Conservation (phyloP, 352 stramenopile species). For the Phytophthora sp. region DNA sequence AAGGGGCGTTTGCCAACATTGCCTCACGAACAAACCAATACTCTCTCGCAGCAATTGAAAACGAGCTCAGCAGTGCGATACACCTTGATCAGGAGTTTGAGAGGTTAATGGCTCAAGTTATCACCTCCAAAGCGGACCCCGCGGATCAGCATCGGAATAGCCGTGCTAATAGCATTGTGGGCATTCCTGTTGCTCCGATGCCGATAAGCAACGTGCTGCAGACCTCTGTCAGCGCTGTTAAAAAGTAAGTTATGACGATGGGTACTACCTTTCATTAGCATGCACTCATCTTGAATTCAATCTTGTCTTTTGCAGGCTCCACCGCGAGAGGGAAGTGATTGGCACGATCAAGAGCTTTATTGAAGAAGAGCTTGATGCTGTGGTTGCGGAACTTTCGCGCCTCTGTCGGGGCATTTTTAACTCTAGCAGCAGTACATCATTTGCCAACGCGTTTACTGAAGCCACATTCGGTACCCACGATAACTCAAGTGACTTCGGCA, state of each 20-base stretch:
- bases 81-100: conserved; percentile 71
- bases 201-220: conserved; percentile 50
- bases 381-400: conserved; percentile 66
- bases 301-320: conserved; percentile 45
- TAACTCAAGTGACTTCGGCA: conserved; percentile 70
- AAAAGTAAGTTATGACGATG: conserved; percentile 49
- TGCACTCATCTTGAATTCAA: background rate
- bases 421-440: conserved; percentile 75
- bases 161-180: background rate
- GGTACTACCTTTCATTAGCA: too few species aligned
- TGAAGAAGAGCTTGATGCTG: conserved; percentile 65
- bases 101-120: conserved; percentile 46
- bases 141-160: background rate
- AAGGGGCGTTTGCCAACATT: conserved; percentile 68
- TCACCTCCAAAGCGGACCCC: conserved; percentile 7
- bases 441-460: conserved; percentile 77
- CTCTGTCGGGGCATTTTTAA: conserved; percentile 81
- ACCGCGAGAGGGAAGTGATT: conserved; percentile 78
- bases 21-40: conserved; percentile 68
- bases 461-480: conserved; percentile 74
- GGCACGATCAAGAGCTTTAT: conserved; percentile 76
- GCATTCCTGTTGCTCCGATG: conserved; percentile 5
- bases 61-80: conserved; percentile 70
- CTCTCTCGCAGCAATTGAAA: conserved; percentile 69
- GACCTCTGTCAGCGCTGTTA: conserved; percentile 62